phyloP scores from a whole-genome alignment of 306 rosid genomes.

The Fragaria vesca region DNA sequence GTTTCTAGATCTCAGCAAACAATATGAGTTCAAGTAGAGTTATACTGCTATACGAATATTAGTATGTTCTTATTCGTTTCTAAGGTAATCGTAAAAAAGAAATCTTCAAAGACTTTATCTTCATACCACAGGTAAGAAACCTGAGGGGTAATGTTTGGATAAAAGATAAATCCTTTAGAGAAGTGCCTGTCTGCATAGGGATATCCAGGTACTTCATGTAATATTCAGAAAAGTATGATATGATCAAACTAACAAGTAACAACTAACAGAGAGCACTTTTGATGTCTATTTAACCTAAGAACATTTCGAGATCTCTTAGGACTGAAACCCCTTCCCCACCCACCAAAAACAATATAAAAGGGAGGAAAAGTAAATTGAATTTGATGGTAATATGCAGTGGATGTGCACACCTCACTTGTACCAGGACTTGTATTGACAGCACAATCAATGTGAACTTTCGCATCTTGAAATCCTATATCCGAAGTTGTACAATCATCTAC shows the following conservation, averaged over 20 bases:
- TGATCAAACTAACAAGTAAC: not conserved
- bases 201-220: not conserved
- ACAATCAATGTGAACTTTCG: slow-evolving; percentile 37
- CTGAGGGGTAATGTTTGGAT: not conserved
- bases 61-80: not conserved
- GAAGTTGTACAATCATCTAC: slow-evolving; percentile 36
- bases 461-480: slow-evolving; percentile 38
- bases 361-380: not conserved
- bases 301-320: not conserved
- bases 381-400: not conserved
- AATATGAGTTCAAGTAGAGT: not conserved
- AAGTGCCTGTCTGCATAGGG: not conserved
- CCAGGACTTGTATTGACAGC: slow-evolving; percentile 78
- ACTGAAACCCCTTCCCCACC: not conserved
- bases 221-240: not conserved
- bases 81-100: not conserved
- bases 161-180: not conserved
- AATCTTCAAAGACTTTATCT: not conserved
- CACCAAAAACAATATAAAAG: not conserved
- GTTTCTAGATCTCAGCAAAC: not conserved
- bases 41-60: not conserved
- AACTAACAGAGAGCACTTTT: not conserved
- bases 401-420: slow-evolving; percentile 72
- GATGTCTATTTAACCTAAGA: not conserved
- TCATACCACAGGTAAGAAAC: not conserved